These are phyloP conservation scores for Pyrenochaeta sp. DNA, from an alignment of 2,329 filamentous ascomycete genomes.

Conservation along the genomic window DNA sequence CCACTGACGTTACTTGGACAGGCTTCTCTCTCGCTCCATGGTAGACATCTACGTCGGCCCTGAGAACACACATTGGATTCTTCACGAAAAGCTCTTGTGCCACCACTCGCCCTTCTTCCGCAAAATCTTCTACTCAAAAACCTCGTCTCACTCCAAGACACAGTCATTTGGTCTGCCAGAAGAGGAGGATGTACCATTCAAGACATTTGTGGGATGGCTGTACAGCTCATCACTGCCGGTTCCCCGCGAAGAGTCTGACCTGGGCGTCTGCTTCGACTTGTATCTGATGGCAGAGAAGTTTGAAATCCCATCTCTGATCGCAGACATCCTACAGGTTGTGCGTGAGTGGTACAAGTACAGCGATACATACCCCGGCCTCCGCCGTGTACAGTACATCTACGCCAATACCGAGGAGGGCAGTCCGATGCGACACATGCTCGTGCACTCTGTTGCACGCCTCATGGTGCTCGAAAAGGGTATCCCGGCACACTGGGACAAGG, in stretches of 20 bases:
- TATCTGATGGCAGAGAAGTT: conserved; percentile 65
- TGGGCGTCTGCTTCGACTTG: conserved; percentile 61
- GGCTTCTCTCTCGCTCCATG: conserved; percentile 63
- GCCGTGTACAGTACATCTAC: conserved; percentile 63
- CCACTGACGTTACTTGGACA: conserved; percentile 27
- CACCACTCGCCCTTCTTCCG: conserved; percentile 64
- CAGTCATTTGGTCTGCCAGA: conserved; percentile 60
- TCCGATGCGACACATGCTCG: conserved; percentile 60
- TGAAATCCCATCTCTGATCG: conserved; percentile 57
- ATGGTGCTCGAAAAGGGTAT: conserved; percentile 60
- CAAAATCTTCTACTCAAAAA: conserved; percentile 58
- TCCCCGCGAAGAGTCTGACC: conserved; percentile 60
- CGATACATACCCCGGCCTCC: conserved; percentile 61
- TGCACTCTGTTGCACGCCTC: conserved; percentile 59
- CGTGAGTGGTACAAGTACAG: conserved; percentile 62
- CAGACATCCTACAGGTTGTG: conserved; percentile 60
- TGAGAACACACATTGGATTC: conserved; percentile 63
- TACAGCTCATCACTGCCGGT: conserved; percentile 59
- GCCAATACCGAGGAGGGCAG: conserved; percentile 58
- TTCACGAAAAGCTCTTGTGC: conserved; percentile 66
- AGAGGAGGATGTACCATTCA: conserved; percentile 61
- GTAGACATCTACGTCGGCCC: conserved; percentile 65
- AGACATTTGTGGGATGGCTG: conserved; percentile 63
- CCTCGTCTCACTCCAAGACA: conserved; percentile 29
- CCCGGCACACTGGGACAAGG: conserved; percentile 63